A percentile compares a stretch with the other conserved stretches of the same genome.
Conservation (phyloP, 2,329 filamentous ascomycete genomes). For the Ophiocordyceps australis region DNA sequence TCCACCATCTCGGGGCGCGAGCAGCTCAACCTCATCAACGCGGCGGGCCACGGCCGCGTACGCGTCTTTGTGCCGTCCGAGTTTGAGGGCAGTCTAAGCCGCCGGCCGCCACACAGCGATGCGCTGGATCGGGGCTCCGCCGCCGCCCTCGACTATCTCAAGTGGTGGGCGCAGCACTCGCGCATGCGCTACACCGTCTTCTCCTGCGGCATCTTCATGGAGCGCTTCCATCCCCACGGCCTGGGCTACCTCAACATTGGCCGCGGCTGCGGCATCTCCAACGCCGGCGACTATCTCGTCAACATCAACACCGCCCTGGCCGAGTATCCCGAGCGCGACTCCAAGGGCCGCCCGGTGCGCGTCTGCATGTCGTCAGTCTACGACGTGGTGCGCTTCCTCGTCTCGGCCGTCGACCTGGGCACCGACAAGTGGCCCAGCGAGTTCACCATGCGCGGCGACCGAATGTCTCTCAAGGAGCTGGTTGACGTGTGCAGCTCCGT, state of each 20-base stretch:
- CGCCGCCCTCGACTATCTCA: constrained; percentile 36
- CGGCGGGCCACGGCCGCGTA: constrained; percentile 45
- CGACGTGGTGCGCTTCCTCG: constrained; percentile 54
- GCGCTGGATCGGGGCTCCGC: constrained; percentile 42
- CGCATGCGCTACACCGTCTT: constrained; percentile 53
- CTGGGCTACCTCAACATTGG: constrained; percentile 43
- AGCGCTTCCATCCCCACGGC: constrained; percentile 52
- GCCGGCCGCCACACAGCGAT: constrained; percentile 31
- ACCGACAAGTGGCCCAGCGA: constrained; percentile 46
- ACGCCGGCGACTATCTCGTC: constrained; percentile 47
- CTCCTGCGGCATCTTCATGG: constrained; percentile 59
- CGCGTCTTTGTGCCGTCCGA: constrained; percentile 57
- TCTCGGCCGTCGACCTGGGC: constrained; percentile 46
- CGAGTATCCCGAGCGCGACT: constrained; percentile 38
- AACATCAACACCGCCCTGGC: constrained; percentile 39
- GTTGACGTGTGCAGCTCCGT: constrained; percentile 28
- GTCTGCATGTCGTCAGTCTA: constrained; percentile 51
- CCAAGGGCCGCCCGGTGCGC: constrained; percentile 27
- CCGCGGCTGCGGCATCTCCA: constrained; percentile 27
- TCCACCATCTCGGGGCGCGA: constrained; percentile 50
- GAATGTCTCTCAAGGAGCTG: constrained; percentile 40
- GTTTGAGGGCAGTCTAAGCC: constrained; percentile 46
- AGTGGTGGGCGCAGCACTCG: constrained; percentile 28
- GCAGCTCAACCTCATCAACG: constrained; percentile 56
- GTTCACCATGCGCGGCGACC: constrained; percentile 50